Conservation (phyloP, 2,329 filamentous ascomycete genomes). For the Dactylellina cionopaga region DNA sequence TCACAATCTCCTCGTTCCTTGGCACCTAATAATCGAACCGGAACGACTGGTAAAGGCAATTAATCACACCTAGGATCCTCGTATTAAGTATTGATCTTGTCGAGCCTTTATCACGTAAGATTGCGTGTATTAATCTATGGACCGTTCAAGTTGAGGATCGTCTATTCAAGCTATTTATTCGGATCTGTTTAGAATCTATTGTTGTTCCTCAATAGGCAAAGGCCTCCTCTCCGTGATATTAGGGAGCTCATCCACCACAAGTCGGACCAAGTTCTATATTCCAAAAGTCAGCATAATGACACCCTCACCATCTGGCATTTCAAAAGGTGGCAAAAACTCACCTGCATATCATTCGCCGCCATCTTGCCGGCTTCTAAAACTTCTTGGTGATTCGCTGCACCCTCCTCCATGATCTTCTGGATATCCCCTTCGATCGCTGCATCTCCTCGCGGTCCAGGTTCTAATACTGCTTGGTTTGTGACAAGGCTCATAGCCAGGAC, state of each 20-base stretch:
- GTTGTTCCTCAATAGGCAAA: slow-evolving; percentile 30
- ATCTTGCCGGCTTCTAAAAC: slow-evolving; percentile 71
- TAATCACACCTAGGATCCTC: too few species aligned
- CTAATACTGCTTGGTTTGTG: slow-evolving; percentile 72
- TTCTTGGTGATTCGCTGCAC: slow-evolving; percentile 73
- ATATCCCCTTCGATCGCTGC: slow-evolving; percentile 65
- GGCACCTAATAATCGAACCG: too few species aligned
- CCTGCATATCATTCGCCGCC: slow-evolving; percentile 73
- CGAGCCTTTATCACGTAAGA: too few species aligned
- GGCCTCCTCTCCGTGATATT: slow-evolving; percentile 34
- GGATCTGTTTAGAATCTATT: too few species aligned
- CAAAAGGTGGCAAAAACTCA: slow-evolving; percentile 54
- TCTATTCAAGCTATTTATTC: too few species aligned
- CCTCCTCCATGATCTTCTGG: slow-evolving; percentile 67
- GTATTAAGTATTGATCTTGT: too few species aligned
- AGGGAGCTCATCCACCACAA: slow-evolving; percentile 49
- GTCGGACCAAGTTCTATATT: slow-evolving; percentile 35
- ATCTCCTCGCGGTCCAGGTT: slow-evolving; percentile 69
- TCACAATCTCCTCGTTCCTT: too few species aligned
- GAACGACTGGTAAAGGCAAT: too few species aligned
- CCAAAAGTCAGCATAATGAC: too few species aligned
- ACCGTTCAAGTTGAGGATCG: too few species aligned
- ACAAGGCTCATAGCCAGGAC: slow-evolving; percentile 74
- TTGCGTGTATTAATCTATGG: too few species aligned
- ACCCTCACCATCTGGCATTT: too few species aligned